phyloP scores from a whole-genome alignment of 768 basidiomycete genomes.

The Mycena kentingensis region DNA sequence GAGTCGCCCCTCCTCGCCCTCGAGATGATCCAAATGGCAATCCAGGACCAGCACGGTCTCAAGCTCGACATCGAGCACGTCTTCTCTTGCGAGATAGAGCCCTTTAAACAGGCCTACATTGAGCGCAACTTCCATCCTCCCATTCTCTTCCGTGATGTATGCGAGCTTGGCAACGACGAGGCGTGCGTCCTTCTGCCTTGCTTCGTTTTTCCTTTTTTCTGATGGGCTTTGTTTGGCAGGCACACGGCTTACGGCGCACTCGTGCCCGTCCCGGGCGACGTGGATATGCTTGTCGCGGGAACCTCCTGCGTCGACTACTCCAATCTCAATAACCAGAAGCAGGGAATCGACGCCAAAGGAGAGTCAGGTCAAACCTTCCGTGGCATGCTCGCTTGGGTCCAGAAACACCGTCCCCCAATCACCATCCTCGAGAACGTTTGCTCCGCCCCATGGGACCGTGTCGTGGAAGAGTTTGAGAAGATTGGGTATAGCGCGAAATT shows the following conservation, averaged over 20 bases:
- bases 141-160: constrained; percentile 90
- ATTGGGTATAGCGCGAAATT: constrained; percentile 74
- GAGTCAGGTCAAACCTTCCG: constrained; percentile 93
- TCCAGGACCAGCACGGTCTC: constrained; percentile 66
- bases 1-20: constrained; percentile 93
- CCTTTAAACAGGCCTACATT: constrained; percentile 97
- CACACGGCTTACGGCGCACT: constrained; percentile 91
- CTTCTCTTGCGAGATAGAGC: constrained; percentile 96
- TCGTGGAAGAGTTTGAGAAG: constrained; percentile 73
- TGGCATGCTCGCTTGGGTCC: constrained; percentile 94
- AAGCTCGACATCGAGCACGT: constrained; percentile 83
- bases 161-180: constrained; percentile 76
- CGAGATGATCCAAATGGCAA: constrained; percentile 76
- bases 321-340: constrained; percentile 91
- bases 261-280: constrained; percentile 84
- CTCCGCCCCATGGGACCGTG: constrained; percentile 81
- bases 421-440: constrained; percentile 96
- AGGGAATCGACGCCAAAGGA: constrained; percentile 85
- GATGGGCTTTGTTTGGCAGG: constrained; percentile 40
- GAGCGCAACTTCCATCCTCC: constrained; percentile 95
- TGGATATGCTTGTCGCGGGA: constrained; percentile 88
- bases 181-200: constrained; percentile 56
- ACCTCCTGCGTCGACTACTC: constrained; percentile 98
- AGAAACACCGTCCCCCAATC: constrained; percentile 82
- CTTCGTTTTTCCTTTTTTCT: constrained; percentile 3